phyloP scores from a whole-genome alignment of 306 rosid genomes.

The Castanospermum australe region DNA sequence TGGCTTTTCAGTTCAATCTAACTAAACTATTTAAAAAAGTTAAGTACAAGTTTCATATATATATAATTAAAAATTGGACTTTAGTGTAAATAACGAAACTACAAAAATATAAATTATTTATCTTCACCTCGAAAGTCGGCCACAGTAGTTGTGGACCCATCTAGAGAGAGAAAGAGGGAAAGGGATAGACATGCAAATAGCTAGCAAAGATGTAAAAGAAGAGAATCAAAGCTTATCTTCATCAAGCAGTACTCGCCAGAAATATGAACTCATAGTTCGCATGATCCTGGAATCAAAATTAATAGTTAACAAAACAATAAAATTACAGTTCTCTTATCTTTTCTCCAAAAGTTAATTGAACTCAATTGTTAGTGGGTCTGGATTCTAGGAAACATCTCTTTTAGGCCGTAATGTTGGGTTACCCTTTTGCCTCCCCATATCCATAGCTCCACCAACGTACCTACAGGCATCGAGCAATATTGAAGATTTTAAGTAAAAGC shows the following conservation, averaged over 20 bases:
- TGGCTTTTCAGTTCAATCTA: no score
- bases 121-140: not conserved
- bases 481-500: no score
- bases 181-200: not conserved
- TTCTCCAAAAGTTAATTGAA: not conserved
- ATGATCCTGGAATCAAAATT: no score
- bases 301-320: not conserved
- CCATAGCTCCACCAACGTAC: no score
- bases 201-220: not conserved
- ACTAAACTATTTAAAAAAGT: no score
- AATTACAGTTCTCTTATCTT: not conserved
- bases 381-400: not conserved
- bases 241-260: no score
- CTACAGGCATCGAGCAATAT: no score
- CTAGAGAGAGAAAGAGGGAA: not conserved
- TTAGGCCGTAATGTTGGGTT: not conserved
- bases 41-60: no score
- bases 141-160: not conserved
- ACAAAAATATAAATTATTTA: not conserved
- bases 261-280: no score
- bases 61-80: not conserved
- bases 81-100: not conserved
- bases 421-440: not conserved
- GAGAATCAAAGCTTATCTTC: not conserved
- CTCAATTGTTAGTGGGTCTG: not conserved